Evolutionary conservation across 345 rosid species (phyloP).

Genomic region (Cardiospermum halicacabum): DNA sequence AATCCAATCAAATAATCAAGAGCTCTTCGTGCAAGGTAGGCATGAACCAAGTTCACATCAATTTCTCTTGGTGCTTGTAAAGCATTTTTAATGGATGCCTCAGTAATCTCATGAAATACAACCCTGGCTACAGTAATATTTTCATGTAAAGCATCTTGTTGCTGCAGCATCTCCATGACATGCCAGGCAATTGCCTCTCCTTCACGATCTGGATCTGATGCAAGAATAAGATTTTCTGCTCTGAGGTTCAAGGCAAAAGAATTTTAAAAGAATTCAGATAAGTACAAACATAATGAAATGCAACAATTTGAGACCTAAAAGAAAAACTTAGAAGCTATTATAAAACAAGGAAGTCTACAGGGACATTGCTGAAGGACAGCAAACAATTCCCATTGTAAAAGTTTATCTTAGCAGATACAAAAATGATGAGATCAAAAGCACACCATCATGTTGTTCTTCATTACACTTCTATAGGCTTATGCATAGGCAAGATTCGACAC

Average conservation of each 20-base stretch:
- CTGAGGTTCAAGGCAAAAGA: constrained; percentile 54
- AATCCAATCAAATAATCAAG: constrained; percentile 96
- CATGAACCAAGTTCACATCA: constrained; percentile 79
- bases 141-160: constrained; percentile 81
- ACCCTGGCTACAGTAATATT: constrained; percentile 77
- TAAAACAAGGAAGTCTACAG: not conserved
- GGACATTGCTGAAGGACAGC: not conserved
- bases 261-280: constrained; percentile 31
- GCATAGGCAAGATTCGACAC: no score
- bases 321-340: not conserved
- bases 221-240: constrained; percentile 92
- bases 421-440: not conserved
- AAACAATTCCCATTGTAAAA: not conserved
- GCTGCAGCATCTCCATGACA: constrained; percentile 93
- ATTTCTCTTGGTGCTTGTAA: constrained; percentile 79
- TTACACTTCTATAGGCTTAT: no score
- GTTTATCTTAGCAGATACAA: not conserved
- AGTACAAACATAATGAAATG: constrained; percentile 13
- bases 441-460: not conserved
- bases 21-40: constrained; percentile 95
- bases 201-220: constrained; percentile 99
- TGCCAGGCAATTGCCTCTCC: constrained; percentile 99
- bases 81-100: constrained; percentile 75
- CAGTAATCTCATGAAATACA: constrained; percentile 95
- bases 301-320: constrained; percentile 4